Conservation (phyloP, 805 yeast species). For the baker's yeast (Saccharomyces cerevisiae) region DNA sequence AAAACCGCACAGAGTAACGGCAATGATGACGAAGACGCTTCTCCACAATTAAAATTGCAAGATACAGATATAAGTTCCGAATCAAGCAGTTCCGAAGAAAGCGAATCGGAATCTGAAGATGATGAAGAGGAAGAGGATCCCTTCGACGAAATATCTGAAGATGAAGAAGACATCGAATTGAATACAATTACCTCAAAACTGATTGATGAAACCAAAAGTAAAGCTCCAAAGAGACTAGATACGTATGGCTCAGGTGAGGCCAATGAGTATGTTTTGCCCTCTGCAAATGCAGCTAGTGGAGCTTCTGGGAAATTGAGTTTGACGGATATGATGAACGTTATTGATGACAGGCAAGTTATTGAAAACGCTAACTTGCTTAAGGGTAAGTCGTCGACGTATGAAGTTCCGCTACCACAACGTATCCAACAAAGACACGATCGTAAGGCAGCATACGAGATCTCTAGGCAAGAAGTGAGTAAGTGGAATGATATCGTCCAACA, state of each 20-base stretch:
- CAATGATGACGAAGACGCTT: conserved; percentile 11
- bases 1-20: conserved; percentile 19
- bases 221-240: conserved; percentile 39
- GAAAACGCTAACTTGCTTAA: conserved; percentile 44
- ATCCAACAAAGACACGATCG: conserved; percentile 81
- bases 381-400: conserved; percentile 41
- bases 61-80: conserved; percentile 17
- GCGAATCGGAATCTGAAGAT: conserved; percentile 9
- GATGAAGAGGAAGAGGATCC: conserved; percentile 25
- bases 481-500: conserved; percentile 81
- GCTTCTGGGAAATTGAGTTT: conserved; percentile 44
- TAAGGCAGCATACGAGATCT: conserved; percentile 80
- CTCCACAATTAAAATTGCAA: conserved; percentile 9
- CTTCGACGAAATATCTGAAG: conserved; percentile 35
- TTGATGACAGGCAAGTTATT: conserved; percentile 41
- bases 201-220: conserved; percentile 28
- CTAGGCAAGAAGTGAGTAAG: conserved; percentile 76
- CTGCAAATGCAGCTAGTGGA: conserved; percentile 23
- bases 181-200: conserved; percentile 39
- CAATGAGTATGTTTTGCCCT: conserved; percentile 62
- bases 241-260: conserved; percentile 51
- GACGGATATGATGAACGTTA: conserved; percentile 66
- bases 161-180: conserved; percentile 47
- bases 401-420: conserved; percentile 78
- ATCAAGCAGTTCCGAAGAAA: conserved; percentile 2